These are phyloP conservation scores for Grifola frondosa DNA, from an alignment of 1,284 basidiomycete species.

Conservation along the genomic window DNA sequence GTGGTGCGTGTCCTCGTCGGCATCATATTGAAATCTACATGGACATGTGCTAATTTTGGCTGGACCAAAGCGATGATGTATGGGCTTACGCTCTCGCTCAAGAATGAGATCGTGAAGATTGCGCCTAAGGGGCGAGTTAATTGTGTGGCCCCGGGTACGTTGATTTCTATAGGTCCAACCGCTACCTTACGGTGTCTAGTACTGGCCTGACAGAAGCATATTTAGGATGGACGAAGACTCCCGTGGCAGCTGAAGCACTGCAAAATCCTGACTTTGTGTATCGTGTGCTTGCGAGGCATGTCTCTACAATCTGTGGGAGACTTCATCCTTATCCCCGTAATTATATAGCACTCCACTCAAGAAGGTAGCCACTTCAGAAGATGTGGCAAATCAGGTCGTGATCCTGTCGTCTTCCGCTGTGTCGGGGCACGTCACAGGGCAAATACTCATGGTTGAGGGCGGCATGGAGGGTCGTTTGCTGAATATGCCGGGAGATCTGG, in stretches of 20 bases:
- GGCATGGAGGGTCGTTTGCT: slow-evolving; percentile 72
- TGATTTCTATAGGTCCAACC: not conserved
- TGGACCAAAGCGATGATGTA: slow-evolving; percentile 63
- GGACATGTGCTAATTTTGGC: slow-evolving; percentile 18
- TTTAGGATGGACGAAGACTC: slow-evolving; percentile 64
- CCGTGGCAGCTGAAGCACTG: slow-evolving; percentile 53
- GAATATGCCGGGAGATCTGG: slow-evolving; percentile 41
- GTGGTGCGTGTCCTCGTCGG: slow-evolving; percentile 38
- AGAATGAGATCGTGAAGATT: slow-evolving; percentile 80
- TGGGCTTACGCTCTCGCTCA: slow-evolving; percentile 65
- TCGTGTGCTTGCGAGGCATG: slow-evolving; percentile 63
- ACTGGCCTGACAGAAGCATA: too few relatives aligned
- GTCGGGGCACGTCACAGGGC: slow-evolving; percentile 72
- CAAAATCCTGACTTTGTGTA: slow-evolving; percentile 47
- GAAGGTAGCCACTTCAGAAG: slow-evolving; percentile 62
- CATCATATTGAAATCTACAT: too few relatives aligned
- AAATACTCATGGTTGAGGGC: slow-evolving; percentile 70
- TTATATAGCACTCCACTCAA: slow-evolving; percentile 61
- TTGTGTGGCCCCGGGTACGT: slow-evolving; percentile 51
- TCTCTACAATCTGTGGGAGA: slow-evolving; percentile 2
- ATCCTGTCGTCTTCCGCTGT: slow-evolving; percentile 59
- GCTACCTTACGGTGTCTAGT: too few relatives aligned
- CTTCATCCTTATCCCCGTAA: not conserved
- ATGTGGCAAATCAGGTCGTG: slow-evolving; percentile 67
- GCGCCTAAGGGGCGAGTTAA: slow-evolving; percentile 73